Conservation (phyloP, 2,329 filamentous ascomycete genomes). For the Venturia pyrina region DNA sequence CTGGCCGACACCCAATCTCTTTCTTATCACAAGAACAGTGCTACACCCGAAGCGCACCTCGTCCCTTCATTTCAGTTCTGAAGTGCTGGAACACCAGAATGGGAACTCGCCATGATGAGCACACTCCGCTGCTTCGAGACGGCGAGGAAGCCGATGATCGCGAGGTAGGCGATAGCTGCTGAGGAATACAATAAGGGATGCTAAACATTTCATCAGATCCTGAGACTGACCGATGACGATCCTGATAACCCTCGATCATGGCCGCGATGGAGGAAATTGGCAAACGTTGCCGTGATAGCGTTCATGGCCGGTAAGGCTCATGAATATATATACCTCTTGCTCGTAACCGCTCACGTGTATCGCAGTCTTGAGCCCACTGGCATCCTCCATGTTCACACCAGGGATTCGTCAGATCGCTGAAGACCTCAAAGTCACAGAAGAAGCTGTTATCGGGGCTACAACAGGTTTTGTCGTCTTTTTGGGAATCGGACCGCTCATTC, state of each 20-base stretch:
- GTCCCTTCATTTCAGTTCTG: neutral
- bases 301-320: constrained; percentile 34
- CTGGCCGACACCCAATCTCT: no score
- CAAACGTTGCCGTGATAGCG: constrained; percentile 41
- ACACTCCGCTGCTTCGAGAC: constrained; percentile 29
- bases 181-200: neutral
- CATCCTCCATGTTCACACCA: constrained; percentile 29
- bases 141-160: constrained; percentile 25
- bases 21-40: no score
- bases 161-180: constrained; percentile 15
- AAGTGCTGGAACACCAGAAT: neutral
- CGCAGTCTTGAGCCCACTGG: constrained; percentile 33
- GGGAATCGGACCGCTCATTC: constrained; percentile 25
- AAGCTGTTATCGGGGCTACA: constrained; percentile 27
- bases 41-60: neutral
- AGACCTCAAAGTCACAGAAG: constrained; percentile 22
- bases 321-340: neutral
- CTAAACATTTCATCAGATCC: neutral
- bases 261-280: constrained; percentile 34
- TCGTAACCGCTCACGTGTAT: constrained; percentile 7
- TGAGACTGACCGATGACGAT: constrained; percentile 22
- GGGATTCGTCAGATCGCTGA: constrained; percentile 22
- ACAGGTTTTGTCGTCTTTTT: constrained; percentile 34
- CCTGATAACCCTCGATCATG: constrained; percentile 38
- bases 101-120: constrained; percentile 22